Base-by-base conservation (phyloP, 352 stramenopile species). In the Phytophthora ohioensis region DNA sequence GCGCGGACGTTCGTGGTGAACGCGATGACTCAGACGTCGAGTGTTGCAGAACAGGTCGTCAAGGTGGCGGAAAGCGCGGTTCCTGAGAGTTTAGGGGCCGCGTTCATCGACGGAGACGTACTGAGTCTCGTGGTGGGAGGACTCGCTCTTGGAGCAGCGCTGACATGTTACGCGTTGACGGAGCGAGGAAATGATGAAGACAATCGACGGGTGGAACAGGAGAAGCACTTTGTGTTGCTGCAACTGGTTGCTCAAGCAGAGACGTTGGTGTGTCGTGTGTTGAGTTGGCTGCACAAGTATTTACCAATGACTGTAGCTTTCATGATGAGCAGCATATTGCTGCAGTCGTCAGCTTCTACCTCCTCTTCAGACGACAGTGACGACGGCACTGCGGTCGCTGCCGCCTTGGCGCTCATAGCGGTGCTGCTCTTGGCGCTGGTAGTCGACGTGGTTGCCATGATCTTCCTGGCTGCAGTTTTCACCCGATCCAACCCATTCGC, bases 341-440 rank as follows among this genome's bases (percentile, higher is more conserved):
- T 90, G 15, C 80, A 67, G 15, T 63, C 64, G 5, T 67, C 58
- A 4, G n/a, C 54, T 7, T 49, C 38, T 34, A n/a, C 38, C 27
- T 45, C 30, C 34, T 47, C 36, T 62, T 54, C 35, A 32, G 42
- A 49, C 7, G 42, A 62, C 31, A 53, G 11, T 6, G 52, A 61
- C 13, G 66, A 67, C 17, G 45, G 35, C 32, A 59, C 63, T 34
- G 17, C 47, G 30, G 39, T 81, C 47, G 45, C 78, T 34, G 8
- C 73, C 68, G 54, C 77, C 3, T 67, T 92, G 57, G 66, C 80
- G 13, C 48, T 92, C 49, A 59, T 78, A 31, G 76, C 71, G 12
- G 69, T 84, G n/a, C 35, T 92, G 21, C 47, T 91, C 1, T 62
- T 89, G 17, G 81, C 79, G 21, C 64, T 90, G 42, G 52, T 82